A percentile compares a stretch with the other conserved stretches of the same genome.
These are phyloP conservation scores for Schizophyllum commune DNA, from an alignment of 1,284 basidiomycete genomes.

Conservation along the genomic window DNA sequence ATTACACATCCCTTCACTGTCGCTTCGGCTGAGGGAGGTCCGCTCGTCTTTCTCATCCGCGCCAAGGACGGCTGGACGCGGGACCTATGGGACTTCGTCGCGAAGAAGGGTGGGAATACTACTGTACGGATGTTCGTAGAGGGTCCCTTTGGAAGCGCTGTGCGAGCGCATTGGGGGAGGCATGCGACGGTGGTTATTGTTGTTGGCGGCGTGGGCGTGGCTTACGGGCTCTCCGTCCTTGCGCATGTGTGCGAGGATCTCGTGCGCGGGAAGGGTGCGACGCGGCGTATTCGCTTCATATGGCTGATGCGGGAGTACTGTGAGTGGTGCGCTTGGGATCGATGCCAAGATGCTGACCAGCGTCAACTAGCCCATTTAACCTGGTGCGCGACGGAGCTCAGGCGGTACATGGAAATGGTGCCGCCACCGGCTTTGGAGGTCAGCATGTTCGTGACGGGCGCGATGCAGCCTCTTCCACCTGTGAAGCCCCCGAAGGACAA, in stretches of 20 bases:
- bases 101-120: constrained; percentile 34
- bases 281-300: constrained; percentile 65
- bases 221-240: constrained; percentile 68
- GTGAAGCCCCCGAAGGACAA: constrained; percentile 11
- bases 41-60: constrained; percentile 67
- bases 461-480: constrained; percentile 10
- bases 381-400: constrained; percentile 71
- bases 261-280: constrained; percentile 45
- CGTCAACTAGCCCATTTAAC: constrained; percentile 63
- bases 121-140: constrained; percentile 65
- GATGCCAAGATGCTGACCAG: background rate
- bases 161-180: constrained; percentile 57
- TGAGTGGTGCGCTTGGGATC: constrained; percentile 26
- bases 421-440: constrained; percentile 54
- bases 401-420: constrained; percentile 61
- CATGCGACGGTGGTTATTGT: constrained; percentile 65
- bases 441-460: constrained; percentile 76
- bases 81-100: constrained; percentile 58
- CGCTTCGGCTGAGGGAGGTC: constrained; percentile 41
- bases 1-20: constrained; percentile 82
- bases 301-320: constrained; percentile 83
- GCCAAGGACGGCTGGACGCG: constrained; percentile 73
- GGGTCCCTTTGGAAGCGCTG: constrained; percentile 74
- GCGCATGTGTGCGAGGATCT: constrained; percentile 65
- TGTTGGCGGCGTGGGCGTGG: constrained; percentile 76